phyloP scores from a whole-genome alignment of 2,329 filamentous ascomycete genomes.

The Aspergillus sp. region DNA sequence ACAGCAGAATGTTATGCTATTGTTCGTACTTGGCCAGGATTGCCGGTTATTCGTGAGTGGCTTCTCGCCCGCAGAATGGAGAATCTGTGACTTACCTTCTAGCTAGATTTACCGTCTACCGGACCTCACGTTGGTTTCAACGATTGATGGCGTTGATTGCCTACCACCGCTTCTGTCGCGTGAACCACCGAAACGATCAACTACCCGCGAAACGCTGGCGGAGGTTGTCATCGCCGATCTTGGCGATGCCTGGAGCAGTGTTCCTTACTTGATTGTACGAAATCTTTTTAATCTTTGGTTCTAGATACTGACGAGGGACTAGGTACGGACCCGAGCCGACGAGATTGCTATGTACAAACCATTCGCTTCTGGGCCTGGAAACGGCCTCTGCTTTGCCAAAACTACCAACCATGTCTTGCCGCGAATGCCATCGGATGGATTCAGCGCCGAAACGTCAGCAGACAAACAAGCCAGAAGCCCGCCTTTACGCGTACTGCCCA shows the following conservation, averaged over 20 bases:
- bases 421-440: constrained; percentile 44
- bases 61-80: neutral
- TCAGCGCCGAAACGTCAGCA: constrained; percentile 26
- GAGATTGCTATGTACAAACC: constrained; percentile 88
- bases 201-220: constrained; percentile 68
- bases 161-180: constrained; percentile 73
- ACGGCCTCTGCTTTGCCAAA: constrained; percentile 66
- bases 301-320: neutral
- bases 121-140: constrained; percentile 70
- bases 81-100: constrained; percentile 5
- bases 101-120: constrained; percentile 74
- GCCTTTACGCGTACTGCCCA: constrained; percentile 43
- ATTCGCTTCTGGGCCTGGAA: constrained; percentile 49
- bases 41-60: constrained; percentile 70
- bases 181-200: constrained; percentile 69
- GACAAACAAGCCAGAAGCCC: constrained; percentile 29
- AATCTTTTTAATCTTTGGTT: neutral
- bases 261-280: constrained; percentile 78
- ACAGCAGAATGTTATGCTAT: constrained; percentile 55
- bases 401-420: constrained; percentile 67
- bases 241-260: constrained; percentile 68
- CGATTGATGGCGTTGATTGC: constrained; percentile 73
- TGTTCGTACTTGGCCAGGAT: constrained; percentile 75
- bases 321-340: constrained; percentile 76
- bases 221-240: constrained; percentile 84